Conservation (phyloP, 345 rosid species). For the Brassica napus region DNA sequence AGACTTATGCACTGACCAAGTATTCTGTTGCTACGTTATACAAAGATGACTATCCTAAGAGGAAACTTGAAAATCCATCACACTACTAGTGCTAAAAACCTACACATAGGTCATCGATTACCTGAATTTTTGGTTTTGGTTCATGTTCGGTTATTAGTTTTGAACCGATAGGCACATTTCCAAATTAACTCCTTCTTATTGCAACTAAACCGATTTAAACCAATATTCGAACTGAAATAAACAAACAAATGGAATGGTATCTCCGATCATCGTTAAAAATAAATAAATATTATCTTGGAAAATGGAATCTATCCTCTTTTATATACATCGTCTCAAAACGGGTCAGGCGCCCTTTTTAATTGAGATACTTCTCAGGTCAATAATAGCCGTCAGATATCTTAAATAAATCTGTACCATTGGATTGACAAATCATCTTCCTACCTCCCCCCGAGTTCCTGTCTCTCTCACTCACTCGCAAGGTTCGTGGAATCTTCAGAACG, state of each 20-base stretch:
- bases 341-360: background rate
- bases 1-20: background rate
- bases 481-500: slow-evolving; percentile 8
- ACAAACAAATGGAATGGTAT: background rate
- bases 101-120: too few species aligned
- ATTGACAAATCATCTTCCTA: background rate
- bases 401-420: slow-evolving; percentile 17
- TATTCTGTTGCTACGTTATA: background rate
- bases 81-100: background rate
- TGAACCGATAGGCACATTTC: too few species aligned
- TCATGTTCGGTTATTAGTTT: too few species aligned
- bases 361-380: background rate
- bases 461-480: slow-evolving; percentile 10
- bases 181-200: too few species aligned
- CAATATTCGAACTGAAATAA: too few species aligned
- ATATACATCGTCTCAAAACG: background rate
- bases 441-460: background rate
- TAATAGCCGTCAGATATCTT: slow-evolving; percentile 23
- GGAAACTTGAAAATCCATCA: background rate
- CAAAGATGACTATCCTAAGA: background rate
- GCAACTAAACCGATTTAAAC: too few species aligned
- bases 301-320: background rate
- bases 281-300: background rate
- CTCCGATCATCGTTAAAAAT: slow-evolving; percentile 31
- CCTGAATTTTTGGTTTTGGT: too few species aligned